Conservation (phyloP, 495 filamentous ascomycete genomes). For the Viridothelium virens region DNA sequence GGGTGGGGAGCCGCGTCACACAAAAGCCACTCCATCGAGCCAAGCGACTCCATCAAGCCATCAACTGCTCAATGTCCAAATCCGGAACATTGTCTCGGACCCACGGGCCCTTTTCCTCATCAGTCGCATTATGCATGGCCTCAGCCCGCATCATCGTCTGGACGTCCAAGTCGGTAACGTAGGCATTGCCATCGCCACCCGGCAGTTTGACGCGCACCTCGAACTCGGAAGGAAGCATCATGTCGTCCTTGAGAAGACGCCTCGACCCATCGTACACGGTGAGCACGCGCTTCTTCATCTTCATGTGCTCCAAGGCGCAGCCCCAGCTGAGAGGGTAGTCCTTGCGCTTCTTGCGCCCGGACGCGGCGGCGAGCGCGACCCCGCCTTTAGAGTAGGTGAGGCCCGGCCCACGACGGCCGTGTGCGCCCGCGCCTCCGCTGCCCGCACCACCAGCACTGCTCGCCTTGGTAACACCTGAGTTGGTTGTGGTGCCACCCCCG, state of each 20-base stretch:
- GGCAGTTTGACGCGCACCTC: slow-evolving; percentile 80
- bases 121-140: slow-evolving; percentile 65
- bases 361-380: slow-evolving; percentile 41
- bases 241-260: slow-evolving; percentile 93
- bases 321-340: slow-evolving; percentile 92
- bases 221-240: slow-evolving; percentile 94
- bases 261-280: slow-evolving; percentile 86
- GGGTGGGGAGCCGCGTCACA: neutral
- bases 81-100: slow-evolving; percentile 38
- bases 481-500: slow-evolving; percentile 42
- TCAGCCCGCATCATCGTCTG: slow-evolving; percentile 80
- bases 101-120: slow-evolving; percentile 81
- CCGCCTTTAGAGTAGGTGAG: slow-evolving; percentile 43
- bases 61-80: slow-evolving; percentile 26
- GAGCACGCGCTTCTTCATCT: slow-evolving; percentile 92
- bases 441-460: slow-evolving; percentile 4
- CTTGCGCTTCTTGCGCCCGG: slow-evolving; percentile 76
- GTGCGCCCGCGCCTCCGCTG: neutral
- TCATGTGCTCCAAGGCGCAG: slow-evolving; percentile 81
- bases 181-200: slow-evolving; percentile 53
- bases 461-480: slow-evolving; percentile 23
- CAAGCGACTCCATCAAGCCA: slow-evolving; percentile 18
- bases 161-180: slow-evolving; percentile 89
- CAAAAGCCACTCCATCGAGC: neutral
- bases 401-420: slow-evolving; percentile 31